These are phyloP conservation scores for Jamesozyma hellenica DNA, from an alignment of 805 yeast genomes.

Conservation along the genomic window DNA sequence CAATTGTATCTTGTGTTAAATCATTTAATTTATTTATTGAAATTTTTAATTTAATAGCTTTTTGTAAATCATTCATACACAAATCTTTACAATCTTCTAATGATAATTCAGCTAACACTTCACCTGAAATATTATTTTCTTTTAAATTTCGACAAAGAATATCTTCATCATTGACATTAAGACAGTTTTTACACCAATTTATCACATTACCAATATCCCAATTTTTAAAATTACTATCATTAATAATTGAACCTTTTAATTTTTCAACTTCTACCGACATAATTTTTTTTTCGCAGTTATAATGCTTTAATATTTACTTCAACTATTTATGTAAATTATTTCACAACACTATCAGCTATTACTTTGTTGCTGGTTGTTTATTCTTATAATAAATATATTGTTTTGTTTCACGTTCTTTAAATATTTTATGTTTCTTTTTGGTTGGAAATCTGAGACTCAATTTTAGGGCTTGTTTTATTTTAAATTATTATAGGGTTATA, in stretches of 20 bases:
- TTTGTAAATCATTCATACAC: conserved; percentile 45
- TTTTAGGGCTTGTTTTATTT: too few species aligned
- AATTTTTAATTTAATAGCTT: conserved; percentile 50
- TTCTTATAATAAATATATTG: too few species aligned
- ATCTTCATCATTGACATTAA: conserved; percentile 12
- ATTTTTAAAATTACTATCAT: not conserved
- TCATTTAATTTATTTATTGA: conserved; percentile 45
- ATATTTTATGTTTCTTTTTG: too few species aligned
- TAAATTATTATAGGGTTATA: too few species aligned
- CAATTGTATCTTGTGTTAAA: conserved; percentile 8
- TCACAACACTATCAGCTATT: too few species aligned
- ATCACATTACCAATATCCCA: conserved; percentile 22
- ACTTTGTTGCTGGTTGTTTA: too few species aligned
- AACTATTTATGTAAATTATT: too few species aligned
- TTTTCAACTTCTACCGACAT: not conserved
- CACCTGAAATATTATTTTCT: conserved; percentile 37
- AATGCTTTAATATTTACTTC: too few species aligned
- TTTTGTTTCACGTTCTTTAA: too few species aligned
- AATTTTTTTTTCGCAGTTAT: too few species aligned
- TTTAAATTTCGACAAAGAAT: conserved; percentile 9
- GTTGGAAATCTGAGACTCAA: too few species aligned
- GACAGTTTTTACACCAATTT: conserved; percentile 17
- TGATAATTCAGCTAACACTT: conserved; percentile 56
- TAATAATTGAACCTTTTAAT: not conserved
- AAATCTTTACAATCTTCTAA: conserved; percentile 66